Evolutionary conservation across 225 moss, liverwort and hornwort genomes (phyloP), one percentile per base, ranked within the genome.

Genomic region (Straminergon stramineum): DNA sequence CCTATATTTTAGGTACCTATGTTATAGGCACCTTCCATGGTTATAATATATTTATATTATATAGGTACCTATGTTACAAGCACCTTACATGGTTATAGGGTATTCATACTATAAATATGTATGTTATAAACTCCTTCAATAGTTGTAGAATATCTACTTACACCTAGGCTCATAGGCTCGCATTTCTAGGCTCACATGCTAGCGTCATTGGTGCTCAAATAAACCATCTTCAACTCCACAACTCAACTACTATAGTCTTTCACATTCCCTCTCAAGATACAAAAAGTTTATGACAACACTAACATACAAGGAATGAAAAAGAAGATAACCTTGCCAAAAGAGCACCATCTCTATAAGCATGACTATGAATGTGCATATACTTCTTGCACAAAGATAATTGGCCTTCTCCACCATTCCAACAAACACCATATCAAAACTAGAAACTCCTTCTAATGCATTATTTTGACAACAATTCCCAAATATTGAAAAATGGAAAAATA

Each of bases 241-340:
- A 43, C 1, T 73, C 18, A 74, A 75, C 30, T 74, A 73, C 3
- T 17, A 7, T 2, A 74, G 10, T 45, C 45, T 10, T 0, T 45
- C 9, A 28, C 43, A 43, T 75, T 75, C 18, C 48, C 0, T 18
- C 2, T 17, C 0, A 31, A 0, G 1, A 5, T 45, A 30, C 17
- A 48, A 48, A 75, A 75, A 30, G 6, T 48, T 4, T 48, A 9
- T 48, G 4, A 17, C 18, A 0, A 48, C 6, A 75, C 2, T 18
- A 31, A 75, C 0, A 74, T 45, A 74, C 2, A 45, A 45, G 0
- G 6, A 74, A 74, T 27, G 4, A 45, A 30, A 74, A 45, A 17
- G 1, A 0, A 28, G 3, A 45, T 17, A 17, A 10, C 6, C 17
- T 74, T 28, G 30, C 30, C 17, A 45, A 8, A 26, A 41, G 7